Evolutionary conservation across 1,284 basidiomycete genomes (phyloP).

Genomic region (Apiotrichum mycotoxinovorans): DNA sequence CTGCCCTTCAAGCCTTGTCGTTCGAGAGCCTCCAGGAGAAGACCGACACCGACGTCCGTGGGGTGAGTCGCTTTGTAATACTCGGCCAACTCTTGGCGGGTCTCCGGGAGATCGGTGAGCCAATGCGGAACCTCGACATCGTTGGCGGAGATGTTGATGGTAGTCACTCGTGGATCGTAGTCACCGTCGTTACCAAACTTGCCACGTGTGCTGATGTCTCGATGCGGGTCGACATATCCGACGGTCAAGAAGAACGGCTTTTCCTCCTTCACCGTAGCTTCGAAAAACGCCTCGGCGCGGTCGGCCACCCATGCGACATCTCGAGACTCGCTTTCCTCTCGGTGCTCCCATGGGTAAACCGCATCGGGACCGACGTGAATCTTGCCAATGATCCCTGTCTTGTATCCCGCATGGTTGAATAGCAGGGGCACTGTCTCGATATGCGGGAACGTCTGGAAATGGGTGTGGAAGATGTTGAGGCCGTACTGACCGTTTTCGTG

Average conservation of each 20-base stretch:
- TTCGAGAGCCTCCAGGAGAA: slow-evolving; percentile 19
- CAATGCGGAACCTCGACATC: slow-evolving; percentile 21
- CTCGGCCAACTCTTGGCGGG: slow-evolving; percentile 19
- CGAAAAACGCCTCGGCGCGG: slow-evolving; percentile 20
- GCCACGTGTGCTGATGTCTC: slow-evolving; percentile 23
- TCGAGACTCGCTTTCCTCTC: slow-evolving; percentile 14
- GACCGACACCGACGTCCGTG: slow-evolving; percentile 24
- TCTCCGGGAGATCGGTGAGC: slow-evolving; percentile 19
- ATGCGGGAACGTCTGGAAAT: slow-evolving; percentile 24
- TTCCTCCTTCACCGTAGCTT: slow-evolving; percentile 7
- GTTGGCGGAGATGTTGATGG: not conserved
- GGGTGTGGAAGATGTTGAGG: slow-evolving; percentile 13
- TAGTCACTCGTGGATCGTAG: slow-evolving; percentile 9
- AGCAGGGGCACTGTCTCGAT: slow-evolving; percentile 22
- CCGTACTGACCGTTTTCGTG: slow-evolving; percentile 32
- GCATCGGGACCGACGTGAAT: slow-evolving; percentile 24
- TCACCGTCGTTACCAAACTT: slow-evolving; percentile 19
- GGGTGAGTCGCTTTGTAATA: slow-evolving; percentile 27
- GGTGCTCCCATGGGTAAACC: slow-evolving; percentile 22
- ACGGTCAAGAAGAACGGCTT: slow-evolving; percentile 24
- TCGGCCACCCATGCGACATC: slow-evolving; percentile 25
- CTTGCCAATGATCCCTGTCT: slow-evolving; percentile 26
- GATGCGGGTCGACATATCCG: slow-evolving; percentile 27
- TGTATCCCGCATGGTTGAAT: slow-evolving; percentile 22
- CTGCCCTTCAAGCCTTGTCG: slow-evolving; percentile 6